phyloP scores from a whole-genome alignment of 2,329 filamentous ascomycete species.

The Xylariaceae sp. region DNA sequence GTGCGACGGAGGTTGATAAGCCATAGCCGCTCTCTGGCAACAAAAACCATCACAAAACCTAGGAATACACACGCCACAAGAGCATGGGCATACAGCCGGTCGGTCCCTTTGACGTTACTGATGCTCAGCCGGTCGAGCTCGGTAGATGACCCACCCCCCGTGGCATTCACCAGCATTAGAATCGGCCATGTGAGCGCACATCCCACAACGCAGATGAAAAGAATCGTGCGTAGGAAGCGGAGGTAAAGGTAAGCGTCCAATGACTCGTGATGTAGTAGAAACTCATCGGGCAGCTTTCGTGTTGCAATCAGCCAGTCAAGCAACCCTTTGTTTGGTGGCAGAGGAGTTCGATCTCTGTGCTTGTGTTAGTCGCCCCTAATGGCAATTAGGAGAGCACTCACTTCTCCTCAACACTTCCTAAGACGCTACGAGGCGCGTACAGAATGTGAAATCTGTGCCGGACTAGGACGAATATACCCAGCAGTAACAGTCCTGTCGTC shows the following conservation, averaged over 20 bases:
- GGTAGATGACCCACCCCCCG: constrained; percentile 59
- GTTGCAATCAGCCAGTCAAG: constrained; percentile 29
- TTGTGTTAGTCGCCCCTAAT: constrained; percentile 6
- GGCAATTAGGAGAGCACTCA: constrained; percentile 10
- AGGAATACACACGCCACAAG: constrained; percentile 79
- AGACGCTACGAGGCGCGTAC: constrained; percentile 29
- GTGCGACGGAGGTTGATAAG: constrained; percentile 93
- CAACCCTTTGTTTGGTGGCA: constrained; percentile 16
- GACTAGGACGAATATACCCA: constrained; percentile 29
- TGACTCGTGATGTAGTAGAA: constrained; percentile 78
- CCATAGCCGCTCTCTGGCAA: constrained; percentile 86
- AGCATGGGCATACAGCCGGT: constrained; percentile 74
- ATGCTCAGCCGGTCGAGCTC: constrained; percentile 63
- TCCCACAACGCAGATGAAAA: constrained; percentile 75
- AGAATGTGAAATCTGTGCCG: constrained; percentile 27
- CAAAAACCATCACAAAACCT: constrained; percentile 80
- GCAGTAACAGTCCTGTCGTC: constrained; percentile 25
- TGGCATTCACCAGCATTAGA: constrained; percentile 76
- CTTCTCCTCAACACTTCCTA: constrained; percentile 30
- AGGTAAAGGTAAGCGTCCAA: constrained; percentile 86
- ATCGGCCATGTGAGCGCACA: constrained; percentile 80
- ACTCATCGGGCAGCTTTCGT: constrained; percentile 60
- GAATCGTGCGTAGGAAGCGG: constrained; percentile 72
- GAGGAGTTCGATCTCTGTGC: constrained; percentile 29
- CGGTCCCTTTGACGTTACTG: constrained; percentile 50